Evolutionary conservation across 768 basidiomycete species (phyloP), one percentile per base, ranked within the genome.

Genomic region (Boletus sp.): DNA sequence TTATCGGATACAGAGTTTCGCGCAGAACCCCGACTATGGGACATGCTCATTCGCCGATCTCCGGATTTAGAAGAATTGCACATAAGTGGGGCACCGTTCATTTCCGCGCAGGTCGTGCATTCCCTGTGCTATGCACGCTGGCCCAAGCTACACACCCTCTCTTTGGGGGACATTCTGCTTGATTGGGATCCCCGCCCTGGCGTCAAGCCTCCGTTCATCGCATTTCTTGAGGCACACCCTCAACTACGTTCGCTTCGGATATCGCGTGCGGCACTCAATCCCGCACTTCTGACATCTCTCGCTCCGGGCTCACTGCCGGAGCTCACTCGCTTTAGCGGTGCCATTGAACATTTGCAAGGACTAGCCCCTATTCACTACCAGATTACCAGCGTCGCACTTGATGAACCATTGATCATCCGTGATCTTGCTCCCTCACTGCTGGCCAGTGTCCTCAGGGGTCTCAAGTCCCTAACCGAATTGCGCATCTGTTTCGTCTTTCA

Each of bases 401-500:
- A 84, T 12, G 87, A 90, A 55, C 77, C 87, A 1, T 78, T 91
- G 57, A 73, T 81, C 47, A 82, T 88, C 1, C 83, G 87, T 36
- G 88, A 90, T 57, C 75, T 87, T 12, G 84, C 88, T 6, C 82
- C 84, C 0, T 76, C 86, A 18, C 75, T 82, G 6, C 76, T 90
- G 2, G 80, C 84, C 4, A 76, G 78, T 37, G 73, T 87, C n/a
- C 78, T 91, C 28, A 77, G 81, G 56, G 78, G 78, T 47, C 64
- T 90, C 20, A 78, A 78, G 18, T 75, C 76, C 5, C 77, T 91
- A 28, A 78, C 75, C 12, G 79, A 83, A 40, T 76, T 91, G 54
- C 83, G 79, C 52, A 80, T 90, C 42, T 75, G 82, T 15, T 90
- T 90, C 65, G 79, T 81, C 39, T 78, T 90, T 49, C 86, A 90